phyloP scores from a whole-genome alignment of 2,329 filamentous ascomycete species.

The Diplodia corticola region DNA sequence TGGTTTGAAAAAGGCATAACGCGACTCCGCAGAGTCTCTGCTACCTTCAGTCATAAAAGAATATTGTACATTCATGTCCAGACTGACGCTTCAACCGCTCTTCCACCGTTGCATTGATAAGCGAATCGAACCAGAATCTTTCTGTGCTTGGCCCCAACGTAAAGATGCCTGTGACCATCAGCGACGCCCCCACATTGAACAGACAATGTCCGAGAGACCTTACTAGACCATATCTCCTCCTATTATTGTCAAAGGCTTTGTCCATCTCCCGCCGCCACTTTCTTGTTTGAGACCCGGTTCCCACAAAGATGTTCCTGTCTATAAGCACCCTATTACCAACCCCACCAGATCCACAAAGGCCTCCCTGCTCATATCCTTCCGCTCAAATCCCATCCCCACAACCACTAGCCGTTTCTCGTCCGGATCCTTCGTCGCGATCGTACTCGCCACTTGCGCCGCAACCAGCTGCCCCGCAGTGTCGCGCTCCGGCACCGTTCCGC shows the following conservation, averaged over 20 bases:
- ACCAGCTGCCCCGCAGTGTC: conserved; percentile 86
- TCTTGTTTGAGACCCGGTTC: background rate
- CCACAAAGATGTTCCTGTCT: conserved; percentile 9
- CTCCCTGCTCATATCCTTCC: conserved; percentile 51
- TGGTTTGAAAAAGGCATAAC: conserved; percentile 7
- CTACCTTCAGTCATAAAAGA: background rate
- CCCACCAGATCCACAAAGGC: conserved; percentile 47
- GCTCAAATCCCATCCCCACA: conserved; percentile 58
- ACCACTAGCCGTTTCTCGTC: conserved; percentile 61
- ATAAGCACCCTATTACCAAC: conserved; percentile 42
- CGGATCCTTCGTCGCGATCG: conserved; percentile 70
- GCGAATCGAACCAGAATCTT: background rate
- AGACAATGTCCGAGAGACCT: background rate
- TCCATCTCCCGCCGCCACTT: conserved; percentile 13
- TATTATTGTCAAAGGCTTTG: background rate
- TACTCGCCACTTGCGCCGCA: conserved; percentile 83
- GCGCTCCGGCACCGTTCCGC: conserved; percentile 74
- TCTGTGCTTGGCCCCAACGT: background rate
- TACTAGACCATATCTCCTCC: background rate
- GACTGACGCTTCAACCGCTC: too few species aligned
- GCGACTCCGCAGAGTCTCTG: background rate
- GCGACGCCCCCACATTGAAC: background rate
- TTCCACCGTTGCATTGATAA: too few species aligned
- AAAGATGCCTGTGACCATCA: conserved; percentile 1
- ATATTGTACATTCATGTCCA: background rate